Evolutionary conservation across 768 basidiomycete genomes (phyloP).

Genomic region (Porpolomopsis calyptriformis): DNA sequence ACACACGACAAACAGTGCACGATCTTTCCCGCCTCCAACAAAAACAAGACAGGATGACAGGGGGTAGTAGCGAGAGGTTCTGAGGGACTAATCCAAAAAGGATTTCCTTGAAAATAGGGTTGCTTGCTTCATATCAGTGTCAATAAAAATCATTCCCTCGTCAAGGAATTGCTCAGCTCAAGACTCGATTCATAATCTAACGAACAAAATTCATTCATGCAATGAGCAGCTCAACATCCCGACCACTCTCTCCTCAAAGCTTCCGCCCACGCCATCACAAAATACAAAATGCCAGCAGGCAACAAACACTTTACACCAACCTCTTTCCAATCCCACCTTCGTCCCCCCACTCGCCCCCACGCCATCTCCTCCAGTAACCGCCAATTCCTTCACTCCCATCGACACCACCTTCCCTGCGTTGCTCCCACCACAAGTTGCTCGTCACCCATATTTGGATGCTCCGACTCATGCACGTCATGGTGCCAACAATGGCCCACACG

Average conservation of each 20-base stretch:
- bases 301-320: conserved; percentile 60
- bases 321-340: conserved; percentile 75
- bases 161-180: no score
- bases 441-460: conserved; percentile 94
- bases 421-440: conserved; percentile 64
- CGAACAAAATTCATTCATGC: no score
- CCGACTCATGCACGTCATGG: conserved; percentile 74
- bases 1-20: no score
- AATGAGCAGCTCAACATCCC: conserved; percentile 17
- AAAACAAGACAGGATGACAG: no score
- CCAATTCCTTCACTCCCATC: conserved; percentile 5
- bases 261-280: conserved; percentile 71
- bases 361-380: conserved; percentile 32
- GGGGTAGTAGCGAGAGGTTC: no score
- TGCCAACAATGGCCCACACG: conserved; percentile 85
- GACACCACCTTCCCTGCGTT: conserved; percentile 6
- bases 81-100: no score
- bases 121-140: no score
- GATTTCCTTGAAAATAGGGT: no score
- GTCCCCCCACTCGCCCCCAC: conserved; percentile 44
- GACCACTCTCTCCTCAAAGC: conserved; percentile 37
- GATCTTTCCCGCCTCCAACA: no score
- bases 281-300: conserved; percentile 66
- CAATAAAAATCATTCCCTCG: no score
- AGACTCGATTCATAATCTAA: no score